Evolutionary conservation across 176 grass and related monocot genomes (phyloP).

Genomic region (Thinopyrum elongatum): DNA sequence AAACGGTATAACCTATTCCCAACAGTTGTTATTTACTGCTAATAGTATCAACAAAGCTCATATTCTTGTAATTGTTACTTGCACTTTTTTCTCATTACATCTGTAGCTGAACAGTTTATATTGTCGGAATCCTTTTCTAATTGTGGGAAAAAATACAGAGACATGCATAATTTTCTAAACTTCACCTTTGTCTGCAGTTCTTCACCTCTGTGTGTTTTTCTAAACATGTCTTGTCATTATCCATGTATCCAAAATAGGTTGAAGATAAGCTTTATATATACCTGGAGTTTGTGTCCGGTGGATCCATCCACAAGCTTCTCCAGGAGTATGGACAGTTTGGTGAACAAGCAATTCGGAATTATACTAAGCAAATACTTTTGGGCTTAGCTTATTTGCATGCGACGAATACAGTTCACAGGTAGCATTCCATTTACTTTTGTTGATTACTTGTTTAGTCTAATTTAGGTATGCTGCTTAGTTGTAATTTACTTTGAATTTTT

Average conservation of each 20-base stretch:
- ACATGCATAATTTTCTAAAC: not conserved
- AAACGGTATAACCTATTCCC: constrained; percentile 71
- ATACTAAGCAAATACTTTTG: constrained; percentile 98
- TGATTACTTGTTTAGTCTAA: constrained; percentile 6
- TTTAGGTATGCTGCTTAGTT: not conserved
- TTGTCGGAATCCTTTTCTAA: constrained; percentile 9
- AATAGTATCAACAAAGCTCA: not conserved
- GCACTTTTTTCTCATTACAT: constrained; percentile 3
- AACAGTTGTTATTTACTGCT: constrained; percentile 21
- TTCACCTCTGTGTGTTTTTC: constrained; percentile 17
- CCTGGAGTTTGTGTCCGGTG: constrained; percentile 95
- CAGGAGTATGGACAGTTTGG: constrained; percentile 94
- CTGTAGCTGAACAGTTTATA: constrained; percentile 2
- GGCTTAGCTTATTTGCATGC: constrained; percentile 95
- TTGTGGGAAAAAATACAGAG: not conserved
- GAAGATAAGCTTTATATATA: constrained; percentile 99
- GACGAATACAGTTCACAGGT: constrained; percentile 98
- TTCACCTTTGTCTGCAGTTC: not conserved
- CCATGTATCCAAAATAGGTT: constrained; percentile 47
- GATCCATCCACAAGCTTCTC: constrained; percentile 98
- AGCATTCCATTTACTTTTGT: constrained; percentile 29
- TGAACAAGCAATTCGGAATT: constrained; percentile 91
- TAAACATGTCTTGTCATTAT: constrained; percentile 14
- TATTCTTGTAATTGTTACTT: constrained; percentile 3
- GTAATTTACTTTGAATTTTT: constrained; percentile 32